Conservation (phyloP, 345 rosid species). For the Bruguiera parviflora region DNA sequence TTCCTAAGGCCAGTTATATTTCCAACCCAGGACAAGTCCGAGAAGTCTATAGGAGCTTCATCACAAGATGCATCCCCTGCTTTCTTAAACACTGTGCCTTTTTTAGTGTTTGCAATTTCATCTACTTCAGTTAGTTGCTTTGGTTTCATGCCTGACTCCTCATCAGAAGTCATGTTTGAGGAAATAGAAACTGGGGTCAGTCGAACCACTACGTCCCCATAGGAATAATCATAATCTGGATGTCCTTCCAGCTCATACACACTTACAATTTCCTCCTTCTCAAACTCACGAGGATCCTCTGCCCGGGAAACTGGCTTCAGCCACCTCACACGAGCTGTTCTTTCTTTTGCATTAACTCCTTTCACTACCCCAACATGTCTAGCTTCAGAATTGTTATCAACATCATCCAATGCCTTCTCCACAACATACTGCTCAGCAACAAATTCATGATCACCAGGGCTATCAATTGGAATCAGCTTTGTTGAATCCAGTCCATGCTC, state of each 20-base stretch:
- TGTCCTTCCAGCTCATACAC: slow-evolving; percentile 94
- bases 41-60: slow-evolving; percentile 34
- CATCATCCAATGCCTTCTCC: slow-evolving; percentile 79
- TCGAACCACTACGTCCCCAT: slow-evolving; percentile 89
- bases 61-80: slow-evolving; percentile 31
- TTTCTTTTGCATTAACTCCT: slow-evolving; percentile 89
- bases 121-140: slow-evolving; percentile 31
- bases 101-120: slow-evolving; percentile 30
- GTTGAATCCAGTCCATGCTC: slow-evolving; percentile 53
- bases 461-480: slow-evolving; percentile 80
- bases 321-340: slow-evolving; percentile 88
- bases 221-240: slow-evolving; percentile 95
- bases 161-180: slow-evolving; percentile 31
- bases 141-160: slow-evolving; percentile 34
- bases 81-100: slow-evolving; percentile 32
- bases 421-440: slow-evolving; percentile 88
- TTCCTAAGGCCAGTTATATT: slow-evolving; percentile 84
- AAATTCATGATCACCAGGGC: slow-evolving; percentile 98
- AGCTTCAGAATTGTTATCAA: slow-evolving; percentile 54
- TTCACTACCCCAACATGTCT: slow-evolving; percentile 80
- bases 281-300: slow-evolving; percentile 88
- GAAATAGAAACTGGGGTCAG: slow-evolving; percentile 58
- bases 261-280: slow-evolving; percentile 80
- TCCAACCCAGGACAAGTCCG: slow-evolving; percentile 95
- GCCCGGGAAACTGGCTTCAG: slow-evolving; percentile 63